Conservation (phyloP, 1,284 basidiomycete genomes). For the Sporisorium graminicola region DNA sequence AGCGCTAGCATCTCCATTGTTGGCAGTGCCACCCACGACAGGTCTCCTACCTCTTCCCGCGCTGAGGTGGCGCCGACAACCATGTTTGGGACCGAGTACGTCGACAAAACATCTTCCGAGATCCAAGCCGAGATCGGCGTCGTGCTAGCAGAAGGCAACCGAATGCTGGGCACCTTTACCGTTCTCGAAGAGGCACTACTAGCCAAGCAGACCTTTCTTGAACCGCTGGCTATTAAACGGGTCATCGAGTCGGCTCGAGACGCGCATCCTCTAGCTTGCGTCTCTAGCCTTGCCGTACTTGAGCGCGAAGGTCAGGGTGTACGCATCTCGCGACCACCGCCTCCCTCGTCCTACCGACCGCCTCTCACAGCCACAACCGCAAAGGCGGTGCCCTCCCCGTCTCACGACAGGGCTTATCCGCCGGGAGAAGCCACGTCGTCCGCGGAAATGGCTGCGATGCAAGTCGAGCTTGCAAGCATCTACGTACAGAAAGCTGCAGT, state of each 20-base stretch:
- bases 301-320: not conserved
- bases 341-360: constrained; percentile 35
- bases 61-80: constrained; percentile 28
- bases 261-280: constrained; percentile 15
- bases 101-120: constrained; percentile 45
- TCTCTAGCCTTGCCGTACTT: not conserved
- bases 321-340: constrained; percentile 2
- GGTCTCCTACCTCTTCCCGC: constrained; percentile 20
- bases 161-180: constrained; percentile 52
- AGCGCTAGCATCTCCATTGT: not conserved
- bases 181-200: constrained; percentile 46
- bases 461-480: constrained; percentile 40
- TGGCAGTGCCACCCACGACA: not conserved
- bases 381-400: not conserved
- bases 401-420: not conserved
- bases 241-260: constrained; percentile 15
- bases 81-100: constrained; percentile 54
- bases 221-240: constrained; percentile 6
- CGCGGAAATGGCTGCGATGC: constrained; percentile 23
- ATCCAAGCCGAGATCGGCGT: constrained; percentile 58
- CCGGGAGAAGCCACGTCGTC: not conserved
- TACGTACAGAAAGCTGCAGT: constrained; percentile 40
- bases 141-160: constrained; percentile 52
- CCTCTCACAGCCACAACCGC: not conserved
- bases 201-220: constrained; percentile 29